phyloP scores from a whole-genome alignment of 306 rosid species.

The peach (Prunus persica) region Prunus_persica_NCBIv2 NC_034015.1:17950001-17950500 shows the following conservation, averaged over 20 bases:
- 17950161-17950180: slow-evolving; percentile 97
- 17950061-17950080: slow-evolving; percentile 42
- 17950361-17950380: neutral
- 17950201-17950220: neutral
- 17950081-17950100: slow-evolving; percentile 90
- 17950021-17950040: slow-evolving; percentile 9
- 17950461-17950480: neutral
- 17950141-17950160: slow-evolving; percentile 99
- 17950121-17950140: slow-evolving; percentile 99
- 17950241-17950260: neutral
- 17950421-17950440: neutral
- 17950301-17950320: neutral
- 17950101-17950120: slow-evolving; percentile 95
- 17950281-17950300: neutral
- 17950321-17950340: neutral
- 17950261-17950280: neutral
- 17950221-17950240: neutral
- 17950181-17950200: slow-evolving; percentile 39
- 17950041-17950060: slow-evolving; percentile 27
- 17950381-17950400: too few relatives aligned
- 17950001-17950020: slow-evolving; percentile 3
- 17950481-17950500: neutral
- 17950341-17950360: neutral
- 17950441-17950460: neutral
- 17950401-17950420: too few relatives aligned